Evolutionary conservation across 2,329 filamentous ascomycete species (phyloP).

Genomic region (Calonectria leucothoes): DNA sequence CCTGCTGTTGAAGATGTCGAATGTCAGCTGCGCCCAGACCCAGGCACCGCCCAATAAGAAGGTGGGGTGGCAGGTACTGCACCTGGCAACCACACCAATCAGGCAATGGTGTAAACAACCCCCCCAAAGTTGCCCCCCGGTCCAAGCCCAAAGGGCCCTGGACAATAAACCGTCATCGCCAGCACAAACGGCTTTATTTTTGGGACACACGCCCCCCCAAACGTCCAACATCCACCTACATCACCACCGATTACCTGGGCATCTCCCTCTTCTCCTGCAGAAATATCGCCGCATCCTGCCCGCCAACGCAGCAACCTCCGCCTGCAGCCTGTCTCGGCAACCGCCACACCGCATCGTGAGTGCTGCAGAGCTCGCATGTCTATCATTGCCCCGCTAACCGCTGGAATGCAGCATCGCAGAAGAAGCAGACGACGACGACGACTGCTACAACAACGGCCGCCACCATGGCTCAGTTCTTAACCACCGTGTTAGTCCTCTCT

Average conservation of each 20-base stretch:
- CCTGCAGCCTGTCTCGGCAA: conserved; percentile 28
- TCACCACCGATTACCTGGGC: background rate
- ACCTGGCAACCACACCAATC: conserved; percentile 48
- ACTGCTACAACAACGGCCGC: conserved; percentile 24
- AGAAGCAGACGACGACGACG: conserved; percentile 20
- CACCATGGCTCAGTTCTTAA: conserved; percentile 56
- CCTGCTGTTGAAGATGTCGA: background rate
- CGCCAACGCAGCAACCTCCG: background rate
- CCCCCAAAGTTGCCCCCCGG: background rate
- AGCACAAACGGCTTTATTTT: conserved; percentile 9
- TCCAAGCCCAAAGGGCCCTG: background rate
- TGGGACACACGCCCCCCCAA: background rate
- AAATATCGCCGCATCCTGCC: conserved; percentile 10
- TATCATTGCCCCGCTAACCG: conserved; percentile 55
- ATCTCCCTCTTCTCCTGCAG: background rate
- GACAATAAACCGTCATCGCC: conserved; percentile 3
- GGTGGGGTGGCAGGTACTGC: background rate
- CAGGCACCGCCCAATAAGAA: background rate
- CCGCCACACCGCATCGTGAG: conserved; percentile 27
- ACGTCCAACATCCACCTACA: conserved; percentile 1
- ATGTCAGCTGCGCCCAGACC: background rate
- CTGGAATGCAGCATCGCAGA: conserved; percentile 50
- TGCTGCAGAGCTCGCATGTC: conserved; percentile 17
- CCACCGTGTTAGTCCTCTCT: conserved; percentile 53
- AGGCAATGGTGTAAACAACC: conserved; percentile 46